These are phyloP conservation scores for Schizochytrium sp. DNA, from an alignment of 108 stramenopile genomes.

Conservation along the genomic window DNA sequence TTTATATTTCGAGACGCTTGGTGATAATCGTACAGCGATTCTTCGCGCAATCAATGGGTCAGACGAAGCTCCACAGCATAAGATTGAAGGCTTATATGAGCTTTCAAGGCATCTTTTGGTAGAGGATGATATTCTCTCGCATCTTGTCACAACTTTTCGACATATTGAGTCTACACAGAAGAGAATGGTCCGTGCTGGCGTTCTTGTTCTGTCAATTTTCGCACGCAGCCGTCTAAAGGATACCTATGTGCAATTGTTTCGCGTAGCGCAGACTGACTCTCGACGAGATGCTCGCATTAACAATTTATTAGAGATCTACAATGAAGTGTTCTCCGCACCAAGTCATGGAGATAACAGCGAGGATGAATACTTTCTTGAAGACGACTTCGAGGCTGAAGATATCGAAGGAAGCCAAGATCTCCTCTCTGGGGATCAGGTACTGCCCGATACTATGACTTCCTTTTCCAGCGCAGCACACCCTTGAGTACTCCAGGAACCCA, in stretches of 20 bases:
- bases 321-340: background rate
- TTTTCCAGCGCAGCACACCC: no score
- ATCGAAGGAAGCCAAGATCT: background rate
- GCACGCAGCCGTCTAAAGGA: background rate
- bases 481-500: no score
- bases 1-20: conserved; percentile 24
- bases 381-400: background rate
- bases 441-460: no score
- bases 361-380: no score
- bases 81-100: background rate
- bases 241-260: background rate
- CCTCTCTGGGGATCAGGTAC: no score
- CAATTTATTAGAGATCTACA: background rate
- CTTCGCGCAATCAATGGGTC: background rate
- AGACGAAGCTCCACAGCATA: background rate
- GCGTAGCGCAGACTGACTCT: background rate
- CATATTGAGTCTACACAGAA: background rate
- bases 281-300: background rate
- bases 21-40: background rate
- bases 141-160: background rate
- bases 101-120: background rate
- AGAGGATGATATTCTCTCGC: background rate
- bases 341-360: background rate
- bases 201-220: background rate
- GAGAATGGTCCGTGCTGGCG: conserved; percentile 32